Evolutionary conservation across 192 early-diverging fungal species (phyloP), one percentile per base, ranked within the genome.

Genomic region (Lobosporangium transversale): DNA sequence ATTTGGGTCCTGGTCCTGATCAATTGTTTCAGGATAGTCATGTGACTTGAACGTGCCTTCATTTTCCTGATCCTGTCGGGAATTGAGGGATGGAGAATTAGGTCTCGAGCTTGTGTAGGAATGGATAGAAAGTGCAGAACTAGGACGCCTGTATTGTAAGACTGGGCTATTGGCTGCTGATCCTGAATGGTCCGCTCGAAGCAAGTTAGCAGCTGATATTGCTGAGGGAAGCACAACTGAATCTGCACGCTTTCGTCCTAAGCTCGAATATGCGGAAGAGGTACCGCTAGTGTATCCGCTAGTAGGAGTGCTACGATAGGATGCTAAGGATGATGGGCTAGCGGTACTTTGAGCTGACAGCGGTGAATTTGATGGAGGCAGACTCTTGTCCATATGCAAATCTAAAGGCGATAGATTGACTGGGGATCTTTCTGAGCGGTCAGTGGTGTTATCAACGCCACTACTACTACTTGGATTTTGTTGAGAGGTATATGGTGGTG

Each of bases 281-380:
- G 73, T 67, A 14, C 64, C 65, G 29, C 73, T 76, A 10, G 73
- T 76, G 31, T 76, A 62, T 60, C 73, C 73, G 20, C 73, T 76
- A 0, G 73, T 61, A 0, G 50, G 23, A 5, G 56, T 32, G 0
- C 52, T 40, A 33, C 59, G 51, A 43, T 51, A 62, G 1, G 58
- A 49, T 45, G 51, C 37, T 27, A 76, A 54, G 1, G 73, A 76
- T 1, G 65, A 76, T 10, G 62, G 73, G 4, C 73, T 76, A 4
- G 73, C 55, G 5, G 44, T 29, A 31, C 73, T 76, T 21, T 62
- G 53, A 9, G 73, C 58, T 18, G 64, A 76, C 0, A 75, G 27
- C 14, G 64, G 73, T 9, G 73, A 67, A 44, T 31, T 32, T 55
- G 31, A 21, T 49, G n/a, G 17, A 44, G 53, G 9, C 23, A 4